Evolutionary conservation across 176 grass and related monocot species (phyloP), one percentile per base, ranked within the genome.

Genomic region (Triticum aestivum): DNA sequence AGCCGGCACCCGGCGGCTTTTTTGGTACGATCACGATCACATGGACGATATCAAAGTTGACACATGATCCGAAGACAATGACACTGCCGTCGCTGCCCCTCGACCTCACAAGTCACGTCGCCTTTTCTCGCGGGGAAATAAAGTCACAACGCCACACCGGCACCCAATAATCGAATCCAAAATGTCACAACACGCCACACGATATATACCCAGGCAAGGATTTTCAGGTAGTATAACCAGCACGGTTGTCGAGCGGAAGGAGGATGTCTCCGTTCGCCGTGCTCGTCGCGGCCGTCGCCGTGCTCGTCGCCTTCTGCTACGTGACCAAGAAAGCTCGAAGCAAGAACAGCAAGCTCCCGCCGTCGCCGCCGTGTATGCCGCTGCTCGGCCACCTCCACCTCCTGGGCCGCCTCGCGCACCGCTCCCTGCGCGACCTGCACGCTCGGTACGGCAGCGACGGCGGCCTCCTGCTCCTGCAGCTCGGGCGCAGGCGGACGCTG

Each of bases 381-480:
- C 54, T 58, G 54, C 2, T 58, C 5, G 54, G 54, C 54, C 54
- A 58, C 54, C 54, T 58, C 54, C 54, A 58, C 54, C 54, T 87
- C 18, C 27, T 61, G 23, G 65, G 79, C 15, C 27, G 74, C 11
- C 78, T 75, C 34, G 74, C 67, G 5, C 87, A 89, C 80, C 87
- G 84, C 30, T 89, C 84, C 24, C 49, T 92, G 29, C 73, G 65
- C 65, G 75, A 41, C 1, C 80, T 92, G 14, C 81, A 81, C 29
- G 66, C 52, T 17, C 29, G 42, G 13, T 61, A 92, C 17, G 91
- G 91, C 33, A 75, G 29, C n/a, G 62, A 65, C 12, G 61, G 49
- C 6, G 82, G 61, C 17, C 24, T 92, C 61, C 11, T 89, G 73
- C 70, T 87, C 61, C 15, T 92, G 34, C 80, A 81, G 18, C 83